A percentile compares a stretch with the other conserved stretches of the same genome.
phyloP scores from a whole-genome alignment of 768 basidiomycete species.

The Suillus plorans region DNA sequence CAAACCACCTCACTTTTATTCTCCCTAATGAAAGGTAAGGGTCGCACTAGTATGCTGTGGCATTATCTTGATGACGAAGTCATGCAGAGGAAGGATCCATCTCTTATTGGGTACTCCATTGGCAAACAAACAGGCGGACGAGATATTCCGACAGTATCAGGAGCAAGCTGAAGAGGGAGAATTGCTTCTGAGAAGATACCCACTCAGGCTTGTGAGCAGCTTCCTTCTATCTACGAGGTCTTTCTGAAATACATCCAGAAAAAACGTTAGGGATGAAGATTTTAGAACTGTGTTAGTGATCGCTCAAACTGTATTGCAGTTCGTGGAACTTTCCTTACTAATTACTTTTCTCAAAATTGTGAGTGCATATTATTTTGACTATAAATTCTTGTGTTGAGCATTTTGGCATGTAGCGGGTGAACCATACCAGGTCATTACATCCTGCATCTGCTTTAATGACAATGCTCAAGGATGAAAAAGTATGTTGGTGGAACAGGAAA shows the following conservation, averaged over 20 bases:
- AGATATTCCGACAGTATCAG: slow-evolving; percentile 67
- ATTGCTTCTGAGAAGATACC: slow-evolving; percentile 70
- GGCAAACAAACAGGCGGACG: slow-evolving; percentile 45
- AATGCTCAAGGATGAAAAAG: slow-evolving; percentile 32
- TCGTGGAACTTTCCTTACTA: slow-evolving; percentile 68
- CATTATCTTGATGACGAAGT: not conserved
- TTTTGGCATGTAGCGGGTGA: slow-evolving; percentile 56
- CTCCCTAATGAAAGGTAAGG: slow-evolving; percentile 48
- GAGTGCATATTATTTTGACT: slow-evolving; percentile 23
- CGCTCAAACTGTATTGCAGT: slow-evolving; percentile 37
- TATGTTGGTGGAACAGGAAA: slow-evolving; percentile 78
- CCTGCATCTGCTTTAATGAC: slow-evolving; percentile 9
- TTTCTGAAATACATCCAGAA: slow-evolving; percentile 45
- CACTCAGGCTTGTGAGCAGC: slow-evolving; percentile 58
- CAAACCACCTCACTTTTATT: slow-evolving; percentile 46
- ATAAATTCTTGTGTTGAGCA: not conserved
- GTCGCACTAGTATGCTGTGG: not conserved
- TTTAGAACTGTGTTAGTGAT: not conserved
- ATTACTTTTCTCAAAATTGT: slow-evolving; percentile 88
- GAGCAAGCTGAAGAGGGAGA: slow-evolving; percentile 53
- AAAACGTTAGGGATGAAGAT: slow-evolving; percentile 47
- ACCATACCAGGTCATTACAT: slow-evolving; percentile 62
- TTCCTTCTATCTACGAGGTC: slow-evolving; percentile 3
- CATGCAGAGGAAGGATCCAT: slow-evolving; percentile 59
- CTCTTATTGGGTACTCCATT: slow-evolving; percentile 43